Evolutionary conservation across 2,329 filamentous ascomycete species (phyloP).

Genomic region (Claviceps arundinis): DNA sequence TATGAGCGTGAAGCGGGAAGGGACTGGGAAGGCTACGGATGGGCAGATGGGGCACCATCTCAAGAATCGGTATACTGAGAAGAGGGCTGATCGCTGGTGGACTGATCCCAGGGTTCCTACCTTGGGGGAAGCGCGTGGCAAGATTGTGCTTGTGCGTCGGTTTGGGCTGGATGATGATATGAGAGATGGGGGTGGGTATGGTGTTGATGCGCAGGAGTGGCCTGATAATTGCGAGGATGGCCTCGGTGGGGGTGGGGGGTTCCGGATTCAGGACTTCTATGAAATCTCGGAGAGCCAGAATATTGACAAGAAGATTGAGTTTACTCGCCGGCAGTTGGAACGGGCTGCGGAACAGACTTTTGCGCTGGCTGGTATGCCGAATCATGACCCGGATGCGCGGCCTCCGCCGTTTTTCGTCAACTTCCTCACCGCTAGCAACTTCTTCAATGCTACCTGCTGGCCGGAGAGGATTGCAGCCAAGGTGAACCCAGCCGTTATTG

Average conservation of each 20-base stretch:
- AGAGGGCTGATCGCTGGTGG: constrained; percentile 55
- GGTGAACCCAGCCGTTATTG: constrained; percentile 64
- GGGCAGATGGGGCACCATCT: constrained; percentile 64
- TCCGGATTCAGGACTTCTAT: constrained; percentile 91
- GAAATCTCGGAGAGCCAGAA: constrained; percentile 63
- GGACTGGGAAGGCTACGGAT: constrained; percentile 67
- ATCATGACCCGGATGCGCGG: constrained; percentile 15
- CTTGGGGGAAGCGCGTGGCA: constrained; percentile 67
- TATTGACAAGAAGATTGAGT: constrained; percentile 69
- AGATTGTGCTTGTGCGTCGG: constrained; percentile 71
- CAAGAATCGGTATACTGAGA: constrained; percentile 54
- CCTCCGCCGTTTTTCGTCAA: constrained; percentile 68
- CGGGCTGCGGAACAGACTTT: constrained; percentile 46
- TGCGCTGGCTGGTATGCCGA: constrained; percentile 26
- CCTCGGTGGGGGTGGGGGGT: constrained; percentile 51
- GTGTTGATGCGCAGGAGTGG: constrained; percentile 56
- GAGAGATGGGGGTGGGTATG: constrained; percentile 34
- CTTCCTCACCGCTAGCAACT: constrained; percentile 83
- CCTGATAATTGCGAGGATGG: constrained; percentile 80
- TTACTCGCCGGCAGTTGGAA: constrained; percentile 62
- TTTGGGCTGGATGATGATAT: constrained; percentile 53
- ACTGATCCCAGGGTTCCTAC: constrained; percentile 63
- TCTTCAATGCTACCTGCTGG: constrained; percentile 87
- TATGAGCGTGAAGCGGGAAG: constrained; percentile 83
- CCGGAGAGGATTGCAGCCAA: constrained; percentile 81